Evolutionary conservation across 2,329 filamentous ascomycete genomes (phyloP).

Genomic region (Calonectria montana): DNA sequence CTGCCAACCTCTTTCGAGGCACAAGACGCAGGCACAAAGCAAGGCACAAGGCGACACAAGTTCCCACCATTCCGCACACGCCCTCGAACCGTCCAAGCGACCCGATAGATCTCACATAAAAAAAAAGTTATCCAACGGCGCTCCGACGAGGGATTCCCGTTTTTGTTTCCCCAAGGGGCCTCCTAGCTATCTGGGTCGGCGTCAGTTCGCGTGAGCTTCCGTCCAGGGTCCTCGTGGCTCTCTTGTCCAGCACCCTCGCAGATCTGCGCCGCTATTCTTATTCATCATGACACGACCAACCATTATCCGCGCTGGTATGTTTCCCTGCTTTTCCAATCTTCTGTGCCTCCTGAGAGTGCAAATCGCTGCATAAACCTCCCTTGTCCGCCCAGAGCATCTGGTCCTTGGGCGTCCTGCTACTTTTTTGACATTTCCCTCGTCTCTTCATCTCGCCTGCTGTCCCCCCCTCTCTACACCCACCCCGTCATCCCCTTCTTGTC

Average conservation of each 20-base stretch:
- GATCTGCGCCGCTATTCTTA: conserved; percentile 26
- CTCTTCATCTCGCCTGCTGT: conserved; percentile 27
- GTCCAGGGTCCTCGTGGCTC: conserved; percentile 33
- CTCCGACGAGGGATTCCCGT: not conserved
- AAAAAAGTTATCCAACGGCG: conserved; percentile 9
- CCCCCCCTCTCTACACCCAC: conserved; percentile 17
- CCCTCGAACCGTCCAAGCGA: not conserved
- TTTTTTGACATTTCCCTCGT: conserved; percentile 21
- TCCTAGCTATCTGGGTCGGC: conserved; percentile 16
- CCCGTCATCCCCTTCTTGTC: not conserved
- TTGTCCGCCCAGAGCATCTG: conserved; percentile 16
- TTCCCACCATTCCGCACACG: conserved; percentile 14
- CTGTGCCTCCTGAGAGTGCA: conserved; percentile 18
- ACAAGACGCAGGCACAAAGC: conserved; percentile 12
- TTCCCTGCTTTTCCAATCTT: conserved; percentile 17
- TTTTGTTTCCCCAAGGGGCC: not conserved
- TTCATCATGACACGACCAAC: conserved; percentile 68
- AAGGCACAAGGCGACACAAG: conserved; percentile 9
- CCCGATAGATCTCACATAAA: conserved; percentile 5
- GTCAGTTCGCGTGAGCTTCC: conserved; percentile 23
- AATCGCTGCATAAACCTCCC: conserved; percentile 5
- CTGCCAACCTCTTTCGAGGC: not conserved
- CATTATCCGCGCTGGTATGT: conserved; percentile 72
- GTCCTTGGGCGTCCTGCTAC: conserved; percentile 21
- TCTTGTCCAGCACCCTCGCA: conserved; percentile 27